Base-by-base conservation (phyloP, 2,329 filamentous ascomycete species). In the Monosporascus sp. region DNA sequence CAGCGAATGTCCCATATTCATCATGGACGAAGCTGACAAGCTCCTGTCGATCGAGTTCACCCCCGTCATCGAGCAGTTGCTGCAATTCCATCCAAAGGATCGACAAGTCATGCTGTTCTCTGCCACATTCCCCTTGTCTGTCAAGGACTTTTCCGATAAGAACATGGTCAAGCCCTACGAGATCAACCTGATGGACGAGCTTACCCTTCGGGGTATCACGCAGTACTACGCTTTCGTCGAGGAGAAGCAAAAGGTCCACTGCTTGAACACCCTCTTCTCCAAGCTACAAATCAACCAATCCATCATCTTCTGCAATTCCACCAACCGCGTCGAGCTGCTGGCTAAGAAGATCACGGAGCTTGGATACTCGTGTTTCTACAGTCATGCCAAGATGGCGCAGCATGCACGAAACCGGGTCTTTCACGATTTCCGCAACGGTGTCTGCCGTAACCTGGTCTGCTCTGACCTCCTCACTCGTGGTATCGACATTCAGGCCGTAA, bases 231-330 rank as follows among this genome's bases (percentile, higher is more conserved):
- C 94, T 43, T 99, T 97, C 63, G 95, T 99, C 50, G 94, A 99
- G 73, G 94, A 99, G 76, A 97, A 97, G 77, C 91, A 97, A 70
- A 99, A 99, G 76, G 94, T 99, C 20, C 95, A 99, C 76, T 99
- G 94, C 72, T 77, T 99, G 60, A 99, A 99, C 78, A 99, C 94
- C 0, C 86, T 99, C 59, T 99, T 99, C 79, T 97, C 92, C 63
- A 96, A 97, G 74, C 85, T 99, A 17, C 93, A 99, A 74, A 99
- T 99, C 77, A 99, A 99, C 76, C 94, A 99, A 78, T 99, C 95
- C 58, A 99, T 99, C 77, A 99, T 99, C 70, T 99, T 99, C 78
- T 99, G 94, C 77, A 99, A 99, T 75, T 99, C 94, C 41, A 99
- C 94, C 51, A 97, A 97, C 72, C 90, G 94, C 60, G 94, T 99